Conservation (phyloP, 2,329 filamentous ascomycete species). For the Microsporum audouinii region DNA sequence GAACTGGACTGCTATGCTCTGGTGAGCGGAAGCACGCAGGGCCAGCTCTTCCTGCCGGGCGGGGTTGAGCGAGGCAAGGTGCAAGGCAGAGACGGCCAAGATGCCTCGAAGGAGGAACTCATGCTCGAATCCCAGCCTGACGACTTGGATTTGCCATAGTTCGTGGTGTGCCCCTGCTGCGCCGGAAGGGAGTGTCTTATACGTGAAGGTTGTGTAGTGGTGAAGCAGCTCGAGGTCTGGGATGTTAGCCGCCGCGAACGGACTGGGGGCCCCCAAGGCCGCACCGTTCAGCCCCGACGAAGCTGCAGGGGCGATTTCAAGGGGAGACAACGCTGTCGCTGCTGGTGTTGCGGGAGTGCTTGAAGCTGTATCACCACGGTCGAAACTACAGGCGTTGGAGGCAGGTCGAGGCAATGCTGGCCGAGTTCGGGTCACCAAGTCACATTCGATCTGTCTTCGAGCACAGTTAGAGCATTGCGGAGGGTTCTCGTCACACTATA, state of each 20-base stretch:
- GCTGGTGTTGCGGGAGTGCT: slow-evolving; percentile 4
- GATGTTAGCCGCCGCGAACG: slow-evolving; percentile 12
- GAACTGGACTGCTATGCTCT: slow-evolving; percentile 19
- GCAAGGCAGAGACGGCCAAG: slow-evolving; percentile 30
- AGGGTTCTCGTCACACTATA: slow-evolving; percentile 20
- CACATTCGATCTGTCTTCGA: slow-evolving; percentile 20
- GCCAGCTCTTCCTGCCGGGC: slow-evolving; percentile 17
- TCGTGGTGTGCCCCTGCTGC: slow-evolving; percentile 18
- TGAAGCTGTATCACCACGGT: neutral
- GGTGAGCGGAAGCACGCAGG: slow-evolving; percentile 21
- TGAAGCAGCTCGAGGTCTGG: slow-evolving; percentile 23
- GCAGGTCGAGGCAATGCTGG: neutral
- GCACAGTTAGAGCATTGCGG: slow-evolving; percentile 21
- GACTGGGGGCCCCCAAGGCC: neutral
- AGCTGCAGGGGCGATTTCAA: neutral
- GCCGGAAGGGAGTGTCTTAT: slow-evolving; percentile 16
- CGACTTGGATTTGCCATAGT: slow-evolving; percentile 22
- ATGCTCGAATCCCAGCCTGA: slow-evolving; percentile 26
- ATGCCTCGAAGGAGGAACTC: slow-evolving; percentile 30
- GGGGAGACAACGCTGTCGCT: neutral
- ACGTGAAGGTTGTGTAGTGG: slow-evolving; percentile 21
- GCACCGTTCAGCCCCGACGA: neutral
- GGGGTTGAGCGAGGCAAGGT: slow-evolving; percentile 26
- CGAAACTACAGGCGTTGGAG: slow-evolving; percentile 4
- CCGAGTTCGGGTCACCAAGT: slow-evolving; percentile 13